These are phyloP conservation scores for Orbilia quercus DNA, from an alignment of 2,329 filamentous ascomycete genomes.

Conservation along the genomic window DNA sequence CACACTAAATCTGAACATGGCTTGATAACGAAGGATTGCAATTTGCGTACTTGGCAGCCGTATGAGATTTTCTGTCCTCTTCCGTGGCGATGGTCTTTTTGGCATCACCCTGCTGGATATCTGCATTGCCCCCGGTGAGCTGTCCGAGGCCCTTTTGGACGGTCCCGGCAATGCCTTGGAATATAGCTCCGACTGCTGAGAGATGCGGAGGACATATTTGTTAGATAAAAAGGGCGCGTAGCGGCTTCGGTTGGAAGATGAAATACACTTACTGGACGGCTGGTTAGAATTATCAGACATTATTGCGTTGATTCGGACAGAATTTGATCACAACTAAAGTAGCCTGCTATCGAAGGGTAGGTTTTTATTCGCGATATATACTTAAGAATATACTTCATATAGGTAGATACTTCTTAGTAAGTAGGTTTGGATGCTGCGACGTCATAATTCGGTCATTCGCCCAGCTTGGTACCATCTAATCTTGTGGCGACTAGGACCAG, in stretches of 20 bases:
- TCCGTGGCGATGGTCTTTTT: slow-evolving; percentile 66
- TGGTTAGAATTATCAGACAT: slow-evolving; percentile 40
- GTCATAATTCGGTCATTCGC: slow-evolving; percentile 41
- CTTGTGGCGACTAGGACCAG: no score
- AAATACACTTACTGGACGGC: slow-evolving; percentile 20
- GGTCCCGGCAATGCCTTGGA: slow-evolving; percentile 33
- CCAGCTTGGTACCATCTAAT: background rate
- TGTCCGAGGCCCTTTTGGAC: slow-evolving; percentile 46
- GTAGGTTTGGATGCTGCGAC: slow-evolving; percentile 17
- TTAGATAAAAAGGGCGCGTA: background rate
- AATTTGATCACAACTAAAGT: no score
- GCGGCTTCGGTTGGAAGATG: background rate
- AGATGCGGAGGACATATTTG: background rate
- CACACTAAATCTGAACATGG: background rate
- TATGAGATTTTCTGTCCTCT: slow-evolving; percentile 79
- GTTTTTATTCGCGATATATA: no score
- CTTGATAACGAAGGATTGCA: no score
- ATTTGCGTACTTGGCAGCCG: slow-evolving; percentile 69
- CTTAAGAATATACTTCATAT: background rate
- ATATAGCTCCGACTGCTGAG: slow-evolving; percentile 32
- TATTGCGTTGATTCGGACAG: no score
- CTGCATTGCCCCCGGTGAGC: slow-evolving; percentile 36
- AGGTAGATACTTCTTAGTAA: background rate
- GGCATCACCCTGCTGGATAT: slow-evolving; percentile 34
- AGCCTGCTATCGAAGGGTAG: no score